Evolutionary conservation across 2,329 filamentous ascomycete genomes (phyloP).

Genomic region (Ophiocordyceps camponoti-floridani): DNA sequence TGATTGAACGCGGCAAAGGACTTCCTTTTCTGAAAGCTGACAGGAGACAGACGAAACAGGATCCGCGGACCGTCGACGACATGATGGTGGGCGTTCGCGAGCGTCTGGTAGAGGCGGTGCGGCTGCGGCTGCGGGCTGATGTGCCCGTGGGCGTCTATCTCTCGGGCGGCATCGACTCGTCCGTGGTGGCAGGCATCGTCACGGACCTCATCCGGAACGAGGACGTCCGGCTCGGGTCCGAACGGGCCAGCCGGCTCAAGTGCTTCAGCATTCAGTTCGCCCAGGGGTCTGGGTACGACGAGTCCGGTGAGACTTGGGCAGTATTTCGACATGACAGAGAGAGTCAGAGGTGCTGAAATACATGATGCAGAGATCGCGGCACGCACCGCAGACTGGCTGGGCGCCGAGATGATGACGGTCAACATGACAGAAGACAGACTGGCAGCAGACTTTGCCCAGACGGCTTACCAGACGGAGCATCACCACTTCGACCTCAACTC

Average conservation of each 20-base stretch:
- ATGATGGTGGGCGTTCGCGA: slow-evolving; percentile 30
- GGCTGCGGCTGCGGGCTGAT: slow-evolving; percentile 35
- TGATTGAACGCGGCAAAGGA: not conserved
- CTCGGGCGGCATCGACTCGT: slow-evolving; percentile 39
- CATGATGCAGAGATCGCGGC: slow-evolving; percentile 12
- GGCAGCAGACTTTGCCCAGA: slow-evolving; percentile 12
- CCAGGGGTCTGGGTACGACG: slow-evolving; percentile 24
- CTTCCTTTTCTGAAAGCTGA: no score
- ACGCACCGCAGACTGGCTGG: slow-evolving; percentile 15
- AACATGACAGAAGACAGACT: slow-evolving; percentile 11
- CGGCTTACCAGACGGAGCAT: slow-evolving; percentile 14
- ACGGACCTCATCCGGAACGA: slow-evolving; percentile 29
- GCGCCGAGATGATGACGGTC: slow-evolving; percentile 10
- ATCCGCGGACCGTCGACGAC: slow-evolving; percentile 23
- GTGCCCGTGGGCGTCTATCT: slow-evolving; percentile 39
- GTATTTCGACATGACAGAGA: no score
- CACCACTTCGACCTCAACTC: slow-evolving; percentile 28
- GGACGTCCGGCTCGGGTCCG: slow-evolving; percentile 26
- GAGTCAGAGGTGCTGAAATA: no score
- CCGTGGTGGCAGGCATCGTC: slow-evolving; percentile 35
- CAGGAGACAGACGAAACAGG: not conserved
- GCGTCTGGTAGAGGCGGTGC: slow-evolving; percentile 29
- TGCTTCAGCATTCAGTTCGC: slow-evolving; percentile 36
- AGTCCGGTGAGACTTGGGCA: slow-evolving; percentile 18
- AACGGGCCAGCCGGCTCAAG: slow-evolving; percentile 10